Base-by-base conservation (phyloP, 2,329 filamentous ascomycete species). In the Epicoccum sorghinum region DNA sequence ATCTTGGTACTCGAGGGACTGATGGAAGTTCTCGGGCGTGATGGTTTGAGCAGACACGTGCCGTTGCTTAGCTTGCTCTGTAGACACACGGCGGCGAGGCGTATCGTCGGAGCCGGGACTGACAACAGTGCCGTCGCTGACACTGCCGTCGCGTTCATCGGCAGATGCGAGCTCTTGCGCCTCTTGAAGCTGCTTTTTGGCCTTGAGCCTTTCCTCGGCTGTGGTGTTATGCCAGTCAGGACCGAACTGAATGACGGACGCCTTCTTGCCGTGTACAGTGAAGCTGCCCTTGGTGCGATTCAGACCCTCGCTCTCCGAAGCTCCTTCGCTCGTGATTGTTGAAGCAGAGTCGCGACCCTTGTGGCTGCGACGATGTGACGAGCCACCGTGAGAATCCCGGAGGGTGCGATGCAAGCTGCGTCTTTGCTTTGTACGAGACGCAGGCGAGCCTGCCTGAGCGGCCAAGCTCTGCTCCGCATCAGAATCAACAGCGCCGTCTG, bases 191-290 rank as follows among this genome's bases (percentile, higher is more conserved):
- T 73, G 71, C 45, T 73, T 75, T 43, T 72, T 69, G 8, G 69
- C 65, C 64, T 75, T 76, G 22, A 77, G 52, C 25, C 73, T 60
- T 60, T 76, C 74, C 47, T 75, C 74, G 22, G 74, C 71, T 8
- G 73, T 66, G 13, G 69, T 70, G 47, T 84, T 88, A 67, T 93
- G 88, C 79, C 96, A 87, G 65, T 96, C 93, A n/a, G 88, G 87
- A 7, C 93, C 92, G 71, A 99, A 96, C n/a, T 91, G 96, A 63
- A 99, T 91, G 51, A 99, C 90, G 1, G 92, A 96, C 3, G 95
- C 95, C 75, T 99, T 98, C 79, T 98, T 99, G 57, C 95, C 93
- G 69, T 99, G 95, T 4, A 99, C 88, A 4, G 95, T 96, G 73
- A 99, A 99, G 66, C 91, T 96, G 4, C 91, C 91, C 10, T 90